Percentiles rank a stretch among this genome's conserved stretches.
phyloP scores from a whole-genome alignment of 2,329 filamentous ascomycete species.

The Exserohilum rostratum region DNA sequence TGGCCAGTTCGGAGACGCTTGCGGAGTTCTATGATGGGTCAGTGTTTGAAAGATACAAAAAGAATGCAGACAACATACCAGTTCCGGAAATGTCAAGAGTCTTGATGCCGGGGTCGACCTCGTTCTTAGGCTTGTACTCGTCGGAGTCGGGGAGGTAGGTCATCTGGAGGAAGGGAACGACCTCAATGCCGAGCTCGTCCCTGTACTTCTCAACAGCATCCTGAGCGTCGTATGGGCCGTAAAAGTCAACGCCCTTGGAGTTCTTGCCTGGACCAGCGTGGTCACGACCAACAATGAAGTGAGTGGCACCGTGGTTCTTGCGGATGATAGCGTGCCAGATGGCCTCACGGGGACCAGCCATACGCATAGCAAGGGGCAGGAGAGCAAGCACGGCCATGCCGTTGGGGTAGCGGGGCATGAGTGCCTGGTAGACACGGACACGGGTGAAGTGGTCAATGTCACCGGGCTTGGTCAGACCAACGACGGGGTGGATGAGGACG shows the following conservation, averaged over 20 bases:
- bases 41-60: neutral
- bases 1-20: slow-evolving; percentile 87
- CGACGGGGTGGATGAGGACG: slow-evolving; percentile 97
- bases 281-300: slow-evolving; percentile 99
- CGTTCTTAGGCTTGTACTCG: slow-evolving; percentile 92
- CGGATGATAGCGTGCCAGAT: slow-evolving; percentile 99
- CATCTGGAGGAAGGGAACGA: slow-evolving; percentile 99
- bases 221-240: slow-evolving; percentile 97
- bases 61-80: slow-evolving; percentile 31
- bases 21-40: slow-evolving; percentile 71
- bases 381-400: slow-evolving; percentile 98
- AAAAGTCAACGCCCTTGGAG: slow-evolving; percentile 95
- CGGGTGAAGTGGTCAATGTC: slow-evolving; percentile 99
- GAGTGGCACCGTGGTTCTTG: slow-evolving; percentile 98
- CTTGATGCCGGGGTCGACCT: slow-evolving; percentile 81
- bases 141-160: slow-evolving; percentile 97
- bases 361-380: slow-evolving; percentile 95
- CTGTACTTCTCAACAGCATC: slow-evolving; percentile 95
- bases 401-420: slow-evolving; percentile 96
- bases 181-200: slow-evolving; percentile 95
- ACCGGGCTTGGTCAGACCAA: slow-evolving; percentile 97
- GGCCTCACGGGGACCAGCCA: slow-evolving; percentile 97
- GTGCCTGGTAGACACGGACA: slow-evolving; percentile 96
- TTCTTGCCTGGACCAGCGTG: slow-evolving; percentile 98
- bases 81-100: slow-evolving; percentile 67